Conservation (phyloP, 2,329 filamentous ascomycete genomes). For the Pseudogymnoascus sp. region DNA sequence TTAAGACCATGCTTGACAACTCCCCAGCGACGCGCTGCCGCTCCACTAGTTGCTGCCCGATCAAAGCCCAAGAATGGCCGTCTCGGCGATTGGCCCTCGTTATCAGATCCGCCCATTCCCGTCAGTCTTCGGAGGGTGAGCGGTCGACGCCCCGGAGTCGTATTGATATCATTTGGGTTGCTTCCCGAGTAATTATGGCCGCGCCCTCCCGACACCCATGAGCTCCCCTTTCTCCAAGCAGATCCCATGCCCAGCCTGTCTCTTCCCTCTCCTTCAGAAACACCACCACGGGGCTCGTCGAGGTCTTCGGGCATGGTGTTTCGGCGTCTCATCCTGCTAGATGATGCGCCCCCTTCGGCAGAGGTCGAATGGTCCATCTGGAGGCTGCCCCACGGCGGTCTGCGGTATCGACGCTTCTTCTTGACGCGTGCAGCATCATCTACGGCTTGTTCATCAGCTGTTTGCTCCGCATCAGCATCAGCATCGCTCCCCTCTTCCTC, state of each 20-base stretch:
- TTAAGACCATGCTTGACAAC: slow-evolving; percentile 87
- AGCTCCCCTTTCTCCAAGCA: slow-evolving; percentile 50
- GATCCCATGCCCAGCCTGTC: slow-evolving; percentile 49
- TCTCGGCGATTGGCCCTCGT: slow-evolving; percentile 51
- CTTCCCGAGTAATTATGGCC: slow-evolving; percentile 40
- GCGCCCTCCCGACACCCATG: slow-evolving; percentile 40
- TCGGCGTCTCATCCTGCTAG: slow-evolving; percentile 55
- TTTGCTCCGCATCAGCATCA: slow-evolving; percentile 77
- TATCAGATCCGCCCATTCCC: slow-evolving; percentile 51
- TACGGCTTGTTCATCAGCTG: slow-evolving; percentile 64
- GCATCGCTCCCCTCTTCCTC: slow-evolving; percentile 58
- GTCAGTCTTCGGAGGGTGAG: slow-evolving; percentile 60
- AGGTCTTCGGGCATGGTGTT: slow-evolving; percentile 55
- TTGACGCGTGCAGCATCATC: slow-evolving; percentile 43
- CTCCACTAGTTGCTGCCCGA: slow-evolving; percentile 63
- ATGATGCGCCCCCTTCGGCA: slow-evolving; percentile 41
- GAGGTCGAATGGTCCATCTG: neutral
- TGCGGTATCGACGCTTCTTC: slow-evolving; percentile 55
- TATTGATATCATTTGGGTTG: slow-evolving; percentile 45
- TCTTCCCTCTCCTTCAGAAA: slow-evolving; percentile 69
- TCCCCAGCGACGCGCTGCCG: slow-evolving; percentile 66
- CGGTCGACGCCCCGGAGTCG: slow-evolving; percentile 43
- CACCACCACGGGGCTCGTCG: slow-evolving; percentile 49
- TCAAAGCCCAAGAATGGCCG: slow-evolving; percentile 53
- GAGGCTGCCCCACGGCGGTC: slow-evolving; percentile 30